These are phyloP conservation scores for Pleoardoris graminearum DNA, from an alignment of 2,329 filamentous ascomycete species.

Conservation along the genomic window DNA sequence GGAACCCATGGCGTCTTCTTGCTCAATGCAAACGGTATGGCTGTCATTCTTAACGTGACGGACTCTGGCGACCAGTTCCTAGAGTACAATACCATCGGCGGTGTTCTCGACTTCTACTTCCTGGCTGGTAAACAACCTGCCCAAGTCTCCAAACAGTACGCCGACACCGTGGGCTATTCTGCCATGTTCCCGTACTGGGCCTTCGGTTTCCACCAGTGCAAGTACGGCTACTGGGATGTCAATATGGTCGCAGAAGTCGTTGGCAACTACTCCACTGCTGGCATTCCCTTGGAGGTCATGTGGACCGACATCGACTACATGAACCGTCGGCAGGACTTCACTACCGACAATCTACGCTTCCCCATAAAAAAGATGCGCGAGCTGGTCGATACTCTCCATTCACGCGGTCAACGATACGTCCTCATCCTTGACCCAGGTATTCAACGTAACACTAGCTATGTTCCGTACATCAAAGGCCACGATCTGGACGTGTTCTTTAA, in stretches of 20 bases:
- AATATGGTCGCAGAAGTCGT: constrained; percentile 69
- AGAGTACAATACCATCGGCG: constrained; percentile 79
- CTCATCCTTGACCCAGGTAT: constrained; percentile 73
- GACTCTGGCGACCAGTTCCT: constrained; percentile 66
- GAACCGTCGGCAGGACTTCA: constrained; percentile 63
- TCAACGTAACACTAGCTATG: constrained; percentile 57
- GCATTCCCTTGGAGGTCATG: constrained; percentile 71
- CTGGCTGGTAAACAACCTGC: constrained; percentile 53
- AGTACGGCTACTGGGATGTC: constrained; percentile 59
- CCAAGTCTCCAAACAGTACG: constrained; percentile 55
- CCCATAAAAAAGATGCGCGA: constrained; percentile 65
- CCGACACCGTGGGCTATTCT: constrained; percentile 53
- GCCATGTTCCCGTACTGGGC: constrained; percentile 58
- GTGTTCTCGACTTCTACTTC: constrained; percentile 69
- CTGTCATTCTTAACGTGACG: constrained; percentile 70
- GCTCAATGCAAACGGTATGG: constrained; percentile 58
- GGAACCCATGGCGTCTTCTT: constrained; percentile 45
- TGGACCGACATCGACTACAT: constrained; percentile 78
- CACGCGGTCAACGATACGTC: constrained; percentile 69
- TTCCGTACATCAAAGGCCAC: constrained; percentile 64
- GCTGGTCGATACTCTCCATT: constrained; percentile 68
- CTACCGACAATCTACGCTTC: constrained; percentile 66
- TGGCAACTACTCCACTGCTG: constrained; percentile 66
- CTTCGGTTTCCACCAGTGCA: constrained; percentile 58
- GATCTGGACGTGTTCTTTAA: constrained; percentile 60